Base-by-base conservation (phyloP, 2,329 filamentous ascomycete species). In the Cadophora sp. region DNA sequence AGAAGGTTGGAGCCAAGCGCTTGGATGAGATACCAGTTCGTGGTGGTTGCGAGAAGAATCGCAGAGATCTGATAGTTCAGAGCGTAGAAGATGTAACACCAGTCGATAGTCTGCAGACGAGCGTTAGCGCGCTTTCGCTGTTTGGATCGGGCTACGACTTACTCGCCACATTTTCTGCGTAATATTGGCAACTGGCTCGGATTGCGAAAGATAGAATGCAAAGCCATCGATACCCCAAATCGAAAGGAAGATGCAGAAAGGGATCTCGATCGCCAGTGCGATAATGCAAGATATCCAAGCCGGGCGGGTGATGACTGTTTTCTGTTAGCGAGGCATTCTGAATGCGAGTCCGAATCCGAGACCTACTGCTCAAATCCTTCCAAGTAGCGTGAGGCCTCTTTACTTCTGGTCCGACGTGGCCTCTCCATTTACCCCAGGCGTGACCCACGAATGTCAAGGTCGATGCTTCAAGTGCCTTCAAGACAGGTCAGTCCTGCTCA, bases 71-170 rank as follows among this genome's bases (percentile, higher is more conserved):
- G 89, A 1, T 85, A 91, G 1, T 85, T 87, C 20, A 87, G 76
- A 0, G 87, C 89, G 68, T 91, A 92, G 74, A 91, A 86, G 33
- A 92, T 84, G 73, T 92, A 92, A 73, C 89, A 92, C 84, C 84
- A 88, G 70, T 88, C 85, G 8, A 87, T 84, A 0, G 81, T 84
- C 64, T 80, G 76, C 18, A 7, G 5, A 27, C 33, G 50, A 61
- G 27, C 13, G 39, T 61, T 61, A 61, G 59, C 43, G 43, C 9
- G 4, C n/a, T n/a, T 2, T 47, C n/a, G 5, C 27, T 20, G 20
- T 47, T 27, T 16, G 18, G 18, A 20, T 80, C 58, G 45, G 13
- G 16, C 18, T 22, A 36, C 24, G 62, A n/a, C 59, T 56, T 59
- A 73, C 71, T 33, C 72, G 76, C 79, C 75, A 78, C 86, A 93